phyloP scores from a whole-genome alignment of 2,329 filamentous ascomycete genomes.

The Trichoderma sp. region DNA sequence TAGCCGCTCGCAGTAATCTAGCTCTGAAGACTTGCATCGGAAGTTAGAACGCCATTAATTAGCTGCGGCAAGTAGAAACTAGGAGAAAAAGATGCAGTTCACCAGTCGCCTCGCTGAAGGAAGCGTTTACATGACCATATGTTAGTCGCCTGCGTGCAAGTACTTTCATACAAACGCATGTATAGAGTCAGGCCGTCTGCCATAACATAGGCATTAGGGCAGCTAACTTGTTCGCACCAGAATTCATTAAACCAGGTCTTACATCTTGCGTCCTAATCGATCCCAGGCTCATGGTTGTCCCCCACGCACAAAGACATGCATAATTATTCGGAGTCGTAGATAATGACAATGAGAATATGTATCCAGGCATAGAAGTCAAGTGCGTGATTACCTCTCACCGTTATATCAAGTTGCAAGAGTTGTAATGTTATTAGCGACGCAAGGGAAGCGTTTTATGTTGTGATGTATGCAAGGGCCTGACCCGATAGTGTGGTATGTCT shows the following conservation, averaged over 20 bases:
- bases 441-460: not conserved
- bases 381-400: not conserved
- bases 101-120: not conserved
- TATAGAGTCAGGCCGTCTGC: not conserved
- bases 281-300: not conserved
- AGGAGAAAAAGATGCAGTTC: not conserved
- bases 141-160: not conserved
- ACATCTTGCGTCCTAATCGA: not conserved
- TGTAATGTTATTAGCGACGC: not conserved
- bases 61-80: too few species aligned
- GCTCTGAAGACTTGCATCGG: not conserved
- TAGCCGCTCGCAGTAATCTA: not conserved
- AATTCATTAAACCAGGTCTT: not conserved
- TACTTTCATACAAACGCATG: not conserved
- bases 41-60: not conserved
- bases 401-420: not conserved
- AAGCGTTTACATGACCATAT: not conserved
- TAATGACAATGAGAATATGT: not conserved
- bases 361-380: not conserved
- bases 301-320: not conserved
- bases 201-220: not conserved
- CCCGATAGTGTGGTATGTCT: constrained; percentile 11
- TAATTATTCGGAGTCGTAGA: not conserved
- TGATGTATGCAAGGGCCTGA: not conserved
- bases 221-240: not conserved